phyloP scores from a whole-genome alignment of 1,284 basidiomycete genomes.

The Ganoderma resinaceum region DNA sequence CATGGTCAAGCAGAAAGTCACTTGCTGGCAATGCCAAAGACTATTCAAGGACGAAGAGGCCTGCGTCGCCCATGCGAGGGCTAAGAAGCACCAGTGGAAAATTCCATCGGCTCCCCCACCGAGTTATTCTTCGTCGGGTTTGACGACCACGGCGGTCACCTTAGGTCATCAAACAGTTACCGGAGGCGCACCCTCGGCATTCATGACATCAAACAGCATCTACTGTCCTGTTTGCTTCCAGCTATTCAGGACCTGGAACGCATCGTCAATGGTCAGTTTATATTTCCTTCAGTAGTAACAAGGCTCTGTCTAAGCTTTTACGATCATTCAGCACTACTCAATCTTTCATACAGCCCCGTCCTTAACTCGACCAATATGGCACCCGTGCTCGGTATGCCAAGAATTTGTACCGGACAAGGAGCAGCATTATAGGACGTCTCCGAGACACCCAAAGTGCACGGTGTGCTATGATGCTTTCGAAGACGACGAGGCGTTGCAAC shows the following conservation, averaged over 20 bases:
- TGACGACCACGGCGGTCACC: background rate
- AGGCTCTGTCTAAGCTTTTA: background rate
- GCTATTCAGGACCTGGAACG: background rate
- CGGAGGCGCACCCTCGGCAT: no score
- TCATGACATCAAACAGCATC: background rate
- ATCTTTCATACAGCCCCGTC: background rate
- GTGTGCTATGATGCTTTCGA: background rate
- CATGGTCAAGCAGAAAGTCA: background rate
- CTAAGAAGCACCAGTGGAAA: background rate
- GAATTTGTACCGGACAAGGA: background rate
- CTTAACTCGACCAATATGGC: background rate
- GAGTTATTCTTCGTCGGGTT: background rate
- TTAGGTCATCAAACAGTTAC: background rate
- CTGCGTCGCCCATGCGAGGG: background rate
- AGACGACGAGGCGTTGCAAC: background rate
- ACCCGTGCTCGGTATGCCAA: conserved; percentile 1
- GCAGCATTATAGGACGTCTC: background rate
- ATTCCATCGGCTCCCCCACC: background rate
- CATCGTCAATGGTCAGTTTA: background rate
- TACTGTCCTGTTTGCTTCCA: background rate
- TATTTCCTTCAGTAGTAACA: no score
- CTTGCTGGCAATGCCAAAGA: conserved; percentile 4
- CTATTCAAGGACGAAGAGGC: background rate
- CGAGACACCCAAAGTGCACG: conserved; percentile 1
- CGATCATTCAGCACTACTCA: background rate